phyloP scores from a whole-genome alignment of 768 basidiomycete genomes.

The Boletus vinaceobasis region DNA sequence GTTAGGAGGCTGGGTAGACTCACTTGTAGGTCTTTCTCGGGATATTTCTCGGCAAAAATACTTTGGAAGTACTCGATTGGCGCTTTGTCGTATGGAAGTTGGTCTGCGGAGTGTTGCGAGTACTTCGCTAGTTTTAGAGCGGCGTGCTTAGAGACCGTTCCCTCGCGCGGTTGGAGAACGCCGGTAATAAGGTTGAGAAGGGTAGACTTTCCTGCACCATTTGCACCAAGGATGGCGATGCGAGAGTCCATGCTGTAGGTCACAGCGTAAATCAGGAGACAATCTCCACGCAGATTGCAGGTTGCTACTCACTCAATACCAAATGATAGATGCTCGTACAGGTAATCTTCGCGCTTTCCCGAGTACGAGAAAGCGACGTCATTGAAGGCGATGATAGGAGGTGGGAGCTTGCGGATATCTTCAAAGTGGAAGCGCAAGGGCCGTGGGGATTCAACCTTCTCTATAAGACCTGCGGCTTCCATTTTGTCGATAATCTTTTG shows the following conservation, averaged over 20 bases:
- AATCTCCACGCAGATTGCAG: constrained; percentile 2
- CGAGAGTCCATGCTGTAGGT: constrained; percentile 82
- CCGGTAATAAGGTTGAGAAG: constrained; percentile 88
- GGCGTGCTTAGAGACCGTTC: constrained; percentile 86
- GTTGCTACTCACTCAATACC: constrained; percentile 83
- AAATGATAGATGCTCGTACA: constrained; percentile 88
- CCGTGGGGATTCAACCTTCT: constrained; percentile 76
- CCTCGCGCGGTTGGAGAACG: constrained; percentile 72
- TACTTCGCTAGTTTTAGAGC: constrained; percentile 96
- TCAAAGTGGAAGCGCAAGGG: constrained; percentile 94
- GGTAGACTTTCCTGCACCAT: constrained; percentile 93
- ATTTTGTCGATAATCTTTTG: constrained; percentile 99
- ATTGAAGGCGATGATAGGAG: constrained; percentile 96
- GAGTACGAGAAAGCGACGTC: constrained; percentile 95
- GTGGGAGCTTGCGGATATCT: constrained; percentile 88
- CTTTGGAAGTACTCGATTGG: constrained; percentile 93
- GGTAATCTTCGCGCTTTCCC: constrained; percentile 80
- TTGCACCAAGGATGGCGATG: constrained; percentile 93
- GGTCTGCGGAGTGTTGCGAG: constrained; percentile 97
- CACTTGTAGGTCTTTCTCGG: constrained; percentile 85
- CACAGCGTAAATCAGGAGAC: constrained; percentile 2
- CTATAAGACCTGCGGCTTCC: constrained; percentile 97
- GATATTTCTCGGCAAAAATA: constrained; percentile 77
- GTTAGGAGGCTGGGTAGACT: constrained; percentile 10
- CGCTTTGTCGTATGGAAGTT: constrained; percentile 87